phyloP scores from a whole-genome alignment of 2,329 filamentous ascomycete species.

The Epichloe brachyelytri region DNA sequence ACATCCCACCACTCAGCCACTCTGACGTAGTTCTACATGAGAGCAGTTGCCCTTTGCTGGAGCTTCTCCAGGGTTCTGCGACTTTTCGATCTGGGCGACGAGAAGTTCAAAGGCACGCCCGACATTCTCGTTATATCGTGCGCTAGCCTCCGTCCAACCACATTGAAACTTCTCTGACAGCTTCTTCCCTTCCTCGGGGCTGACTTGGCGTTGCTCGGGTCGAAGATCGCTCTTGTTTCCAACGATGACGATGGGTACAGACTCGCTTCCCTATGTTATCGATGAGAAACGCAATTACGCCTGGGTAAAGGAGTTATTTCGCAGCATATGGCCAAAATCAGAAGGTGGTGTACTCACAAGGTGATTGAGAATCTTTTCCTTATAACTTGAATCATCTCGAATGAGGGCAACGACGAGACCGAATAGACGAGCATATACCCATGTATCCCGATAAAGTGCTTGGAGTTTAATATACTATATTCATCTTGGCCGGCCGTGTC shows the following conservation, averaged over 20 bases:
- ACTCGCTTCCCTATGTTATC: conserved; percentile 61
- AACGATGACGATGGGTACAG: conserved; percentile 85
- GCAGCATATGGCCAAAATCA: not conserved
- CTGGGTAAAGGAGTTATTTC: not conserved
- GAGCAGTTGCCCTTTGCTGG: conserved; percentile 67
- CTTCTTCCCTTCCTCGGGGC: conserved; percentile 70
- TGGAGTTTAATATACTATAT: conserved; percentile 95
- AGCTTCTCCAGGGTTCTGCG: conserved; percentile 78
- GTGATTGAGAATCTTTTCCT: conserved; percentile 96
- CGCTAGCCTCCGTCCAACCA: conserved; percentile 89
- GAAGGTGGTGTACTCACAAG: conserved; percentile 45
- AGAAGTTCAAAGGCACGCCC: conserved; percentile 85
- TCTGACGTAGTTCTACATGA: conserved; percentile 55
- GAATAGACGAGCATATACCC: conserved; percentile 98
- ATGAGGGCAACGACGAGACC: conserved; percentile 85
- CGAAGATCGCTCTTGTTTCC: conserved; percentile 95
- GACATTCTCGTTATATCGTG: conserved; percentile 89
- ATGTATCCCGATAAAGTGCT: conserved; percentile 98
- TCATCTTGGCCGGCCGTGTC: conserved; percentile 98
- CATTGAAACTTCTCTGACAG: conserved; percentile 80
- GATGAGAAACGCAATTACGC: not conserved
- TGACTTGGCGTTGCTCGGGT: conserved; percentile 86
- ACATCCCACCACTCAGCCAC: not conserved
- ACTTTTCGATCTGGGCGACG: conserved; percentile 89
- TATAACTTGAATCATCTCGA: conserved; percentile 95